A percentile compares a stretch with the other conserved stretches of the same genome.
Evolutionary conservation across 2,329 filamentous ascomycete species (phyloP).

Genomic region (Elsinoe arachidis): DNA sequence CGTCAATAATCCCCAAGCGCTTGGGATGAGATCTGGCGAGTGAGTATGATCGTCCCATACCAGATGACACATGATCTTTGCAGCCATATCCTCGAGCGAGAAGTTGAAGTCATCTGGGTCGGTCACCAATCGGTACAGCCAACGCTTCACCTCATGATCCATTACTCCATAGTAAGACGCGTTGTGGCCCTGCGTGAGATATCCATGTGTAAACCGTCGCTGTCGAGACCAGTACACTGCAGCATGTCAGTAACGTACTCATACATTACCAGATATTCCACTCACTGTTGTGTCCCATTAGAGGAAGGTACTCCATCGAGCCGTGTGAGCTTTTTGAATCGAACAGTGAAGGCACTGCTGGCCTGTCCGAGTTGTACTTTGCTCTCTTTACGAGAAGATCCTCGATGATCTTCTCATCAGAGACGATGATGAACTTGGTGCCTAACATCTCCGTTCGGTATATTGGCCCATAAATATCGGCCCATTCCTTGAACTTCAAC

Average conservation of each 20-base stretch:
- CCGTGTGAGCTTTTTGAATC: slow-evolving; percentile 48
- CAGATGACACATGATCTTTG: slow-evolving; percentile 48
- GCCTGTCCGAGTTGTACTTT: slow-evolving; percentile 44
- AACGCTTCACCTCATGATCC: slow-evolving; percentile 47
- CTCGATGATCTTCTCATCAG: slow-evolving; percentile 45
- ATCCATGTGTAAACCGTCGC: slow-evolving; percentile 44
- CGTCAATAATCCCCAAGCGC: slow-evolving; percentile 48
- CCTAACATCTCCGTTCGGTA: slow-evolving; percentile 30
- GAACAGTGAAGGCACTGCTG: slow-evolving; percentile 43
- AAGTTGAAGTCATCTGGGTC: slow-evolving; percentile 44
- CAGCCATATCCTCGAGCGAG: slow-evolving; percentile 48
- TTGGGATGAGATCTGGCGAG: slow-evolving; percentile 42
- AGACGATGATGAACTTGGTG: slow-evolving; percentile 40
- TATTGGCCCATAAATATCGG: slow-evolving; percentile 27
- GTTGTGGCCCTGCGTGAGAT: slow-evolving; percentile 40
- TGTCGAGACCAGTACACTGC: slow-evolving; percentile 48
- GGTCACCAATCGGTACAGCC: slow-evolving; percentile 41
- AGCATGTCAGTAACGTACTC: slow-evolving; percentile 14
- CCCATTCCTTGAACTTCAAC: slow-evolving; percentile 43
- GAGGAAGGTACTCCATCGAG: slow-evolving; percentile 48
- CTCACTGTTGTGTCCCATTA: slow-evolving; percentile 50
- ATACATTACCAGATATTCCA: background rate
- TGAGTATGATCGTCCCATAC: slow-evolving; percentile 46
- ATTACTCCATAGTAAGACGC: slow-evolving; percentile 40
- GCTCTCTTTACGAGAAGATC: slow-evolving; percentile 46